Conservation (phyloP, 768 basidiomycete species). For the Pleurotus pulmonarius region DNA sequence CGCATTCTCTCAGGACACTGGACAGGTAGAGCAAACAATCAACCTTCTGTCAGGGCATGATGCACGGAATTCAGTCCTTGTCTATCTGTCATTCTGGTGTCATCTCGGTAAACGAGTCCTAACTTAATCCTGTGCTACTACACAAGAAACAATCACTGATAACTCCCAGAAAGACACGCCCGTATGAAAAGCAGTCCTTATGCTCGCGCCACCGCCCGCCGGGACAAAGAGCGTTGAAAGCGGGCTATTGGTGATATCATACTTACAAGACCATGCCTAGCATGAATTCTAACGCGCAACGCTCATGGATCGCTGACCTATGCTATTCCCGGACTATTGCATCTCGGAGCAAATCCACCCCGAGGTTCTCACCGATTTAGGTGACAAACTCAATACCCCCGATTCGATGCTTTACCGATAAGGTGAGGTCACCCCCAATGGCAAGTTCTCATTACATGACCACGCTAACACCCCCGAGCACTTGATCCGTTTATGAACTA, state of each 20-base stretch:
- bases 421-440: background rate
- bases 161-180: no score
- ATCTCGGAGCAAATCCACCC: background rate
- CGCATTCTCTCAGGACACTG: no score
- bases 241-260: no score
- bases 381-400: background rate
- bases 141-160: background rate
- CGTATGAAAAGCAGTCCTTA: no score
- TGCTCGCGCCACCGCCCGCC: no score
- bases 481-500: background rate
- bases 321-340: no score
- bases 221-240: no score
- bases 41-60: background rate
- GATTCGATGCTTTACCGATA: background rate
- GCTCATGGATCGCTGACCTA: no score
- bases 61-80: background rate
- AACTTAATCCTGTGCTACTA: background rate
- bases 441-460: no score
- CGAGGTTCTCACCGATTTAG: background rate
- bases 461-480: background rate
- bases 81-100: constrained; percentile 5
- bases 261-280: no score
- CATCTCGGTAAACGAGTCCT: background rate
- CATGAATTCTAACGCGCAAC: no score
- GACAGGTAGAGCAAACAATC: background rate